Conservation (phyloP, 1,284 basidiomycete genomes). For the Paramarasmius palmivorus region DNA sequence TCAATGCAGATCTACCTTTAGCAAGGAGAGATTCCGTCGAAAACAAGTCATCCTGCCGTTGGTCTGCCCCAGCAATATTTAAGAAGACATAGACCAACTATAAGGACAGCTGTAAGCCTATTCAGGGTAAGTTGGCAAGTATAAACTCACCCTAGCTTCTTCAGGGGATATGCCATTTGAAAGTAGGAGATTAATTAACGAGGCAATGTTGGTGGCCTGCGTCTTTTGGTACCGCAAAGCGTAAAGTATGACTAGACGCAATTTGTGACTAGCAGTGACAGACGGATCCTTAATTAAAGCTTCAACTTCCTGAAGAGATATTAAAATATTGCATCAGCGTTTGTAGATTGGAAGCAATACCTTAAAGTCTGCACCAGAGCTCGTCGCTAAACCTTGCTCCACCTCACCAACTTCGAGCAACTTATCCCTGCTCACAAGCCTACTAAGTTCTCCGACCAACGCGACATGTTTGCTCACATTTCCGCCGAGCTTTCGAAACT, state of each 20-base stretch:
- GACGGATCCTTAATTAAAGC: slow-evolving; percentile 66
- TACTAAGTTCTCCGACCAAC: slow-evolving; percentile 92
- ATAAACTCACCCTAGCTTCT: slow-evolving; percentile 70
- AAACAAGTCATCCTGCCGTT: slow-evolving; percentile 97
- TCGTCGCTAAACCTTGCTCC: slow-evolving; percentile 94
- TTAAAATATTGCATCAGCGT: not conserved
- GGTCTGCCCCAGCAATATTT: slow-evolving; percentile 93
- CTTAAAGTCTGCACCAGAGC: slow-evolving; percentile 86
- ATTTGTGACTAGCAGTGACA: slow-evolving; percentile 80
- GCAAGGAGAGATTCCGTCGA: slow-evolving; percentile 95
- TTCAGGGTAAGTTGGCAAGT: slow-evolving; percentile 2
- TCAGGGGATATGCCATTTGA: slow-evolving; percentile 82
- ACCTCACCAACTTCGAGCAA: slow-evolving; percentile 91
- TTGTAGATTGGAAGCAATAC: slow-evolving; percentile 36
- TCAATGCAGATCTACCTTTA: slow-evolving; percentile 91
- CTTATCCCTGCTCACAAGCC: slow-evolving; percentile 85
- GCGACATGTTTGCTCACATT: slow-evolving; percentile 99
- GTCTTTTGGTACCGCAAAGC: slow-evolving; percentile 95
- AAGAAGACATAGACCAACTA: slow-evolving; percentile 93
- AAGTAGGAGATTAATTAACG: slow-evolving; percentile 82
- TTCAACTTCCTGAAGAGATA: slow-evolving; percentile 50
- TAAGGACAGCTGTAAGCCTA: slow-evolving; percentile 2
- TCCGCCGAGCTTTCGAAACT: slow-evolving; percentile 93
- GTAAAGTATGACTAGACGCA: slow-evolving; percentile 92
- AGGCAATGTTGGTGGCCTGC: slow-evolving; percentile 81